These are phyloP conservation scores for Arxiozyma heterogenica DNA, from an alignment of 1,139 yeast genomes.

Conservation along the genomic window DNA sequence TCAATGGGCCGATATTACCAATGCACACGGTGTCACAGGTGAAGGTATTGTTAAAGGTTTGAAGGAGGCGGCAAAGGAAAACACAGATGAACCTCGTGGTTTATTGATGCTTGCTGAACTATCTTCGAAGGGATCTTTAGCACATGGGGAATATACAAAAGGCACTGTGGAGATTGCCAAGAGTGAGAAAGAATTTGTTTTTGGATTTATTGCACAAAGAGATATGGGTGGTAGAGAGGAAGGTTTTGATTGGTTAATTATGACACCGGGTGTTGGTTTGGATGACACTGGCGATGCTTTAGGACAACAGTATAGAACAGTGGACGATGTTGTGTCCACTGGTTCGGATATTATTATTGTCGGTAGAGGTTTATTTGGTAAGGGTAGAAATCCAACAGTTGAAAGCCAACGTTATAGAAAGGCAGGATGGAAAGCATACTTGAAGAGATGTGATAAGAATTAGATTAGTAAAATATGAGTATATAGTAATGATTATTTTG, in stretches of 20 bases:
- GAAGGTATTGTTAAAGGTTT: slow-evolving; percentile 86
- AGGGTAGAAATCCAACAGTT: slow-evolving; percentile 79
- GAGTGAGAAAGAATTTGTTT: slow-evolving; percentile 75
- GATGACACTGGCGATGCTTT: slow-evolving; percentile 95
- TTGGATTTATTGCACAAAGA: slow-evolving; percentile 93
- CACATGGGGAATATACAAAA: slow-evolving; percentile 81
- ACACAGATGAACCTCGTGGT: slow-evolving; percentile 68
- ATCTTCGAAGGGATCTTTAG: slow-evolving; percentile 86
- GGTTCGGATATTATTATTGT: slow-evolving; percentile 95
- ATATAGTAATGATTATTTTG: neutral
- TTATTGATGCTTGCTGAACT: slow-evolving; percentile 91
- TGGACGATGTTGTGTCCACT: slow-evolving; percentile 65
- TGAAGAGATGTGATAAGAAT: slow-evolving; percentile 31
- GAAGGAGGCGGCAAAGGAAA: slow-evolving; percentile 70
- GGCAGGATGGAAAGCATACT: slow-evolving; percentile 92
- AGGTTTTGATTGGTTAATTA: slow-evolving; percentile 86
- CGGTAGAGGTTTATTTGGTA: slow-evolving; percentile 94
- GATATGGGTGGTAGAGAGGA: slow-evolving; percentile 76
- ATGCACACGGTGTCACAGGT: slow-evolving; percentile 97
- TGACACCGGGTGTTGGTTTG: slow-evolving; percentile 98
- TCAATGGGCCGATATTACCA: slow-evolving; percentile 92
- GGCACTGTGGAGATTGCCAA: slow-evolving; percentile 87
- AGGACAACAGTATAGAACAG: slow-evolving; percentile 96
- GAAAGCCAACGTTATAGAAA: slow-evolving; percentile 84
- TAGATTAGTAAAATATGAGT: neutral